phyloP scores from a whole-genome alignment of 73 alveolate species.

The Paramecium biaurelia region DNA sequence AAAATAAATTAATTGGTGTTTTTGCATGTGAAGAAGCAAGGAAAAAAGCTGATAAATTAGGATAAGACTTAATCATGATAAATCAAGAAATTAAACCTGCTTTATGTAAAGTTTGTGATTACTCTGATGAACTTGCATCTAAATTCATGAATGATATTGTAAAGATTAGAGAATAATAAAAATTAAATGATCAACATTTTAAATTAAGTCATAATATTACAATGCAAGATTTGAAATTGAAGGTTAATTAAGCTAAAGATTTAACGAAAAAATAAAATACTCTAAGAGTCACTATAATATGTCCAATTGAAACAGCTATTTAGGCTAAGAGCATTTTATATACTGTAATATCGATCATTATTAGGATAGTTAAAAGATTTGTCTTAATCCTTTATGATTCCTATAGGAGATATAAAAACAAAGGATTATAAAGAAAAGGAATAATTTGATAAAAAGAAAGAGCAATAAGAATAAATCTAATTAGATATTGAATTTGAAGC shows the following conservation, averaged over 20 bases:
- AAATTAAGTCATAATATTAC: neutral
- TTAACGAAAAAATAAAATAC: neutral
- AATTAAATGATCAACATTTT: neutral
- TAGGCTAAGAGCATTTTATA: conserved; percentile 22
- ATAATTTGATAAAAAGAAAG: neutral
- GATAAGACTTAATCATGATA: neutral
- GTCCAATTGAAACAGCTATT: neutral
- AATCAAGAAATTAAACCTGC: conserved; percentile 36
- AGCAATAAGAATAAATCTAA: neutral
- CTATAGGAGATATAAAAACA: neutral
- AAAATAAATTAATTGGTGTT: conserved; percentile 45
- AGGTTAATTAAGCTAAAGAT: conserved; percentile 2
- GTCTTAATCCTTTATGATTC: neutral
- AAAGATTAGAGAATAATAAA: neutral
- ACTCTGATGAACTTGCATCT: conserved; percentile 35
- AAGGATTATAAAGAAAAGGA: neutral
- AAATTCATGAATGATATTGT: conserved; percentile 25
- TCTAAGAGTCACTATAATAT: neutral
- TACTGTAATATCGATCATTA: neutral
- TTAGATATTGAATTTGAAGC: conserved; percentile 19
- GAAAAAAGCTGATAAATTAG: neutral
- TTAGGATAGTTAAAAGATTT: neutral
- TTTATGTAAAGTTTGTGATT: conserved; percentile 20
- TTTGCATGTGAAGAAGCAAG: conserved; percentile 41
- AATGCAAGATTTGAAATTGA: neutral